Evolutionary conservation across 345 rosid species (phyloP).

Genomic region (Rhodamnia rubescens): DNA sequence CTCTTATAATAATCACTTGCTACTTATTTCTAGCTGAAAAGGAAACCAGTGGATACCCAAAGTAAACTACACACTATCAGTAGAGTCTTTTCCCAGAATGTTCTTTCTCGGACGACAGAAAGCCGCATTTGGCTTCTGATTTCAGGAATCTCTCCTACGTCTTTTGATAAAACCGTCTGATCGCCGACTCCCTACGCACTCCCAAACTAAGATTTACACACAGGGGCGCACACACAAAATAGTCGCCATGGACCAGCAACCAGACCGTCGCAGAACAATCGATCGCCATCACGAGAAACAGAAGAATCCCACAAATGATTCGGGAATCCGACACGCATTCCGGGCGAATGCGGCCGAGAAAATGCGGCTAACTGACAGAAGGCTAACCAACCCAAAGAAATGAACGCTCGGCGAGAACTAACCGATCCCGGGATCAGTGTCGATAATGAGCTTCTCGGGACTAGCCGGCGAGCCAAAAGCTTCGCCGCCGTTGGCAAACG

Average conservation of each 20-base stretch:
- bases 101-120: not conserved
- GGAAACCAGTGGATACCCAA: not conserved
- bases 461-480: conserved; percentile 10
- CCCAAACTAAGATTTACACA: no score
- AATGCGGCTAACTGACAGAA: not conserved
- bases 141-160: not conserved
- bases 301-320: not conserved
- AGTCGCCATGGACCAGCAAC: no score
- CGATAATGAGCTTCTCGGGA: conserved; percentile 73
- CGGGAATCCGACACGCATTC: not conserved
- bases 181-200: no score
- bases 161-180: no score
- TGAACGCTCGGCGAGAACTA: conserved; percentile 3
- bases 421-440: conserved; percentile 99
- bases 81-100: not conserved
- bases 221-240: no score
- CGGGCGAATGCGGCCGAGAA: not conserved
- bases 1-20: not conserved
- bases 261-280: not conserved
- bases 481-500: conserved; percentile 6
- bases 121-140: not conserved
- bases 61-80: not conserved
- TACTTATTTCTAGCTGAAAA: not conserved
- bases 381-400: not conserved
- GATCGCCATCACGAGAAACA: not conserved